Percentiles rank a stretch among this genome's conserved stretches.
Conservation (phyloP, 148 eudicot genomes). For the Persicaria tinctoria region DNA sequence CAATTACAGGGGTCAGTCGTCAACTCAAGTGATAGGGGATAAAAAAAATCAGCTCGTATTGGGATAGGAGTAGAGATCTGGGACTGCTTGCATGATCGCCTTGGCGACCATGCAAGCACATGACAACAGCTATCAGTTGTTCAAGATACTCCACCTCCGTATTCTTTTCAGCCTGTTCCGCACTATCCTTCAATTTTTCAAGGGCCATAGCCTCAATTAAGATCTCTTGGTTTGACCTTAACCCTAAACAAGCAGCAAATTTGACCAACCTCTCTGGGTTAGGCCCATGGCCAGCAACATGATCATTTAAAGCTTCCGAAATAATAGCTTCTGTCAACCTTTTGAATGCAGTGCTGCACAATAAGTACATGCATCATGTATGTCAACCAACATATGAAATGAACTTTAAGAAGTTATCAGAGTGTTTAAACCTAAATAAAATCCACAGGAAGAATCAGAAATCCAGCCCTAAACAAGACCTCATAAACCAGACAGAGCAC, state of each 20-base stretch:
- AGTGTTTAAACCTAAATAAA: background rate
- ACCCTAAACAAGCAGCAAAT: constrained; percentile 58
- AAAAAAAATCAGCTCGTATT: constrained; percentile 85
- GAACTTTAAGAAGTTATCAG: background rate
- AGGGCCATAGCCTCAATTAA: constrained; percentile 94
- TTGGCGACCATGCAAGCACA: constrained; percentile 82
- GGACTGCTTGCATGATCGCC: no score
- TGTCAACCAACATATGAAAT: background rate
- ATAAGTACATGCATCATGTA: background rate
- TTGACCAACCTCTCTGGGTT: constrained; percentile 48
- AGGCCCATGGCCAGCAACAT: constrained; percentile 52
- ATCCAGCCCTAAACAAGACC: background rate
- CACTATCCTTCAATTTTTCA: constrained; percentile 83
- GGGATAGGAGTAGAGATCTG: constrained; percentile 61
- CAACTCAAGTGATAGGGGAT: constrained; percentile 90
- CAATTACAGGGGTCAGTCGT: constrained; percentile 98
- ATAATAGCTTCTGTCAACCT: constrained; percentile 43
- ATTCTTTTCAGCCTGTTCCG: constrained; percentile 85
- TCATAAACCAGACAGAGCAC: background rate
- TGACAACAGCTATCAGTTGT: constrained; percentile 61
- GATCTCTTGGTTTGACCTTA: constrained; percentile 78
- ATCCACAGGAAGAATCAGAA: background rate
- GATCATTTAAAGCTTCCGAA: constrained; percentile 53
- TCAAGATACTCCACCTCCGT: constrained; percentile 71
- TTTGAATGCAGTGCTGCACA: constrained; percentile 47